Conservation (phyloP, 1,139 yeast species). For the Wickerhamomyces sp. region DNA sequence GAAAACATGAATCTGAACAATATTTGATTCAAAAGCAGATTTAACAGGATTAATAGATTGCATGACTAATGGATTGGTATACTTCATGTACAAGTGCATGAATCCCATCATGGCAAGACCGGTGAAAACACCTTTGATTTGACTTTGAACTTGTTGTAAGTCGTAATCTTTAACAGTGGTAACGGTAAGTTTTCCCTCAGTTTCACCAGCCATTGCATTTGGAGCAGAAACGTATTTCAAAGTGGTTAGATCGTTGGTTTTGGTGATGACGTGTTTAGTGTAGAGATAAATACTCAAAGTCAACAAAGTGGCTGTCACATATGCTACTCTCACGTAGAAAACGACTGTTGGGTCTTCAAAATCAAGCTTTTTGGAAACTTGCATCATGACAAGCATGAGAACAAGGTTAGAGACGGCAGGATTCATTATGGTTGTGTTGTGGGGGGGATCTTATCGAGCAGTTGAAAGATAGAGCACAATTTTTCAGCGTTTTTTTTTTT, state of each 20-base stretch:
- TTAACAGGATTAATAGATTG: constrained; percentile 90
- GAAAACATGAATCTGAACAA: constrained; percentile 86
- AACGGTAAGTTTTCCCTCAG: constrained; percentile 69
- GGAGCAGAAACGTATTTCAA: constrained; percentile 88
- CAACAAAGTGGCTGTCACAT: constrained; percentile 59
- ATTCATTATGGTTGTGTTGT: constrained; percentile 43
- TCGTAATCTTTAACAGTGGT: constrained; percentile 96
- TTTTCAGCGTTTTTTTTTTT: neutral
- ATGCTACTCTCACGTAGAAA: constrained; percentile 72
- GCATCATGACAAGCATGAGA: constrained; percentile 97
- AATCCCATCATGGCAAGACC: constrained; percentile 97
- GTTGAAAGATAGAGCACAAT: too few species aligned
- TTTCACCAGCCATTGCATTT: constrained; percentile 69
- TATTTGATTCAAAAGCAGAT: constrained; percentile 84
- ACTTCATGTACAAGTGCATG: constrained; percentile 97
- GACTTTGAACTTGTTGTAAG: constrained; percentile 72
- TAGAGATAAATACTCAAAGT: constrained; percentile 64
- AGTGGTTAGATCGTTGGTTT: constrained; percentile 88
- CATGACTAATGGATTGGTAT: constrained; percentile 95
- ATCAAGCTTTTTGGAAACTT: constrained; percentile 83
- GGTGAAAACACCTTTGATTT: constrained; percentile 79
- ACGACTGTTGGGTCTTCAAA: constrained; percentile 79
- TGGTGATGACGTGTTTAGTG: constrained; percentile 54
- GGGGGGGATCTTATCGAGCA: too few species aligned
- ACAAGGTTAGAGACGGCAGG: constrained; percentile 85